These are phyloP conservation scores for Boletus subcaerulescens DNA, from an alignment of 768 basidiomycete genomes.

Conservation along the genomic window DNA sequence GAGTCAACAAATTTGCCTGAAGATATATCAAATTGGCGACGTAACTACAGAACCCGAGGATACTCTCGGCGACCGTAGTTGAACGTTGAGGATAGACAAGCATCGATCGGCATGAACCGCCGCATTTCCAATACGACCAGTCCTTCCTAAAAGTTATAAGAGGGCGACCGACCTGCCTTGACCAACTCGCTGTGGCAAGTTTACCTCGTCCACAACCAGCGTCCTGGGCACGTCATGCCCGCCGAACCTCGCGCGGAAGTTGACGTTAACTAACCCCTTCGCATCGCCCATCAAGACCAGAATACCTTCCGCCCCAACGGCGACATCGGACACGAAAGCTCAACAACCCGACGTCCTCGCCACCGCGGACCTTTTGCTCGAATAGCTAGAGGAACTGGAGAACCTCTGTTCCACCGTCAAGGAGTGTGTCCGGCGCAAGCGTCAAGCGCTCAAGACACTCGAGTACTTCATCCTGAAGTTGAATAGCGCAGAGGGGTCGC, in stretches of 20 bases:
- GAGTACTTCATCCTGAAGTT: slow-evolving; percentile 5
- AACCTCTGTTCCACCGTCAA: slow-evolving; percentile 19
- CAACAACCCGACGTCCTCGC: slow-evolving; percentile 23
- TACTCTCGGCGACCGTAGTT: too few species aligned
- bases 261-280: slow-evolving; percentile 19
- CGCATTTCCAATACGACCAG: slow-evolving; percentile 11
- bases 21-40: too few species aligned
- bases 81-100: too few species aligned
- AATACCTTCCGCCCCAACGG: background rate
- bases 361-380: slow-evolving; percentile 29
- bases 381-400: slow-evolving; percentile 27
- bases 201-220: background rate
- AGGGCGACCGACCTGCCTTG: background rate
- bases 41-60: too few species aligned
- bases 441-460: slow-evolving; percentile 20
- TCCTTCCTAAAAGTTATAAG: slow-evolving; percentile 9
- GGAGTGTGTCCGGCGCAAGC: slow-evolving; percentile 17
- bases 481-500: too few species aligned
- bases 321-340: background rate
- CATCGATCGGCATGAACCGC: background rate
- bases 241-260: background rate
- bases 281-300: slow-evolving; percentile 17
- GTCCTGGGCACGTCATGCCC: slow-evolving; percentile 6
- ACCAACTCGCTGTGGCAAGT: background rate
- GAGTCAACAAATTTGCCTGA: too few species aligned